phyloP scores from a whole-genome alignment of 139 green algal species.

The Gonium pectorale region DNA sequence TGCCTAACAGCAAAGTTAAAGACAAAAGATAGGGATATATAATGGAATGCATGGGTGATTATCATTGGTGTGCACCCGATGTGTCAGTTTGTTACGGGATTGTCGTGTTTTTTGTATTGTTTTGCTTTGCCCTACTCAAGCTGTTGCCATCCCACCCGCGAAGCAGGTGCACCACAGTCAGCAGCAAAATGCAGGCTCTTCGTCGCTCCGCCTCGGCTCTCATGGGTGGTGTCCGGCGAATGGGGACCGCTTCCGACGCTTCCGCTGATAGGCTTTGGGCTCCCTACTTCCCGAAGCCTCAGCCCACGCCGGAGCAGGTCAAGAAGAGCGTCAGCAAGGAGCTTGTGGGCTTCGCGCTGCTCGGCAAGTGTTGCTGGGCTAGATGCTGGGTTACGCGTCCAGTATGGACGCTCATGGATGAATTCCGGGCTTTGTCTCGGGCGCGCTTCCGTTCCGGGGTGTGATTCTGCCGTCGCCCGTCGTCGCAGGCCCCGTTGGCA shows the following conservation, averaged over 20 bases:
- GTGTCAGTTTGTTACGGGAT: too few relatives aligned
- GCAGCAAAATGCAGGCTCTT: conserved; percentile 44
- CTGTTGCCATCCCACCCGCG: too few relatives aligned
- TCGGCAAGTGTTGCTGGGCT: not conserved
- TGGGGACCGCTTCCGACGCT: not conserved
- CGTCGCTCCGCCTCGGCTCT: not conserved
- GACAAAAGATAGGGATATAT: too few relatives aligned
- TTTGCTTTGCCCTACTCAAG: not conserved
- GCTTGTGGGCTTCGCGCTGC: conserved; percentile 51
- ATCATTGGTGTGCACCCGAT: too few relatives aligned
- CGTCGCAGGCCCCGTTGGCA: conserved; percentile 32
- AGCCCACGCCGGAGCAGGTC: conserved; percentile 21
- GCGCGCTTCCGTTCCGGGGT: not conserved
- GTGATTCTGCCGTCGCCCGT: not conserved
- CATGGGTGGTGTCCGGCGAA: conserved; percentile 20
- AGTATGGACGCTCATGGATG: not conserved
- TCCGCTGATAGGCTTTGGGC: conserved; percentile 41
- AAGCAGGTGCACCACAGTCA: not conserved
- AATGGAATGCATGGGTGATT: too few relatives aligned
- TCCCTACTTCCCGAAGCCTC: conserved; percentile 42
- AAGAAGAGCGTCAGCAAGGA: conserved; percentile 54
- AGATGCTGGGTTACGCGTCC: not conserved
- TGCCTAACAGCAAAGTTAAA: too few relatives aligned
- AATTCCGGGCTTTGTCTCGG: not conserved
- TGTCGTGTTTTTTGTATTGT: not conserved